phyloP scores from a whole-genome alignment of 192 early-diverging fungal species.

The Podila epicladia region DNA sequence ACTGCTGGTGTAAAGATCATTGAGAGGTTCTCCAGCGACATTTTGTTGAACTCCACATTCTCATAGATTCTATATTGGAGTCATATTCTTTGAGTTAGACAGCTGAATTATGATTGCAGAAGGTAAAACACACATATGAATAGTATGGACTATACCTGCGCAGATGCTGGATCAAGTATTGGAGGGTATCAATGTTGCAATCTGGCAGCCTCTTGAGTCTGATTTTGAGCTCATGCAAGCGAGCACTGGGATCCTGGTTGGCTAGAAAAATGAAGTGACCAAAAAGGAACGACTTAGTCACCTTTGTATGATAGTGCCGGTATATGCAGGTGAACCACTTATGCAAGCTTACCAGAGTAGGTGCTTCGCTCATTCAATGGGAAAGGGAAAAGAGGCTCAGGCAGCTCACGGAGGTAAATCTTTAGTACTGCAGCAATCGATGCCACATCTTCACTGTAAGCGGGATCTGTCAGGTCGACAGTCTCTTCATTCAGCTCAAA shows the following conservation, averaged over 20 bases:
- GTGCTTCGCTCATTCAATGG: constrained; percentile 58
- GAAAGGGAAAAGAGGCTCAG: constrained; percentile 69
- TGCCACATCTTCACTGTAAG: constrained; percentile 62
- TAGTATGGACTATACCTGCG: constrained; percentile 49
- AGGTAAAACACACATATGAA: background rate
- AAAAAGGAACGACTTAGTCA: background rate
- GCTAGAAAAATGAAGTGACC: constrained; percentile 14
- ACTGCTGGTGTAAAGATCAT: constrained; percentile 72
- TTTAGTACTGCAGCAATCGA: constrained; percentile 71
- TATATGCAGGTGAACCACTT: background rate
- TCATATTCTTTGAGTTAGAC: background rate
- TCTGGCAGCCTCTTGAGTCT: constrained; percentile 54
- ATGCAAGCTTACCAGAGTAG: constrained; percentile 60
- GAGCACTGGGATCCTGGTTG: constrained; percentile 49
- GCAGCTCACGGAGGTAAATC: constrained; percentile 70
- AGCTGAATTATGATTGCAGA: background rate
- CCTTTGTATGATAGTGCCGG: too few relatives aligned
- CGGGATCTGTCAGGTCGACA: constrained; percentile 31
- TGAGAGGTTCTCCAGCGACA: constrained; percentile 67
- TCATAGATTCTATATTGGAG: constrained; percentile 51
- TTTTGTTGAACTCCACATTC: constrained; percentile 68
- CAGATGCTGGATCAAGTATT: constrained; percentile 65
- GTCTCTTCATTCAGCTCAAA: constrained; percentile 39
- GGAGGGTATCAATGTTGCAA: constrained; percentile 63
- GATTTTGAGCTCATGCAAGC: constrained; percentile 49